Evolutionary conservation across 441 rosid genomes (phyloP).

Genomic region (Erodium texanum): DNA sequence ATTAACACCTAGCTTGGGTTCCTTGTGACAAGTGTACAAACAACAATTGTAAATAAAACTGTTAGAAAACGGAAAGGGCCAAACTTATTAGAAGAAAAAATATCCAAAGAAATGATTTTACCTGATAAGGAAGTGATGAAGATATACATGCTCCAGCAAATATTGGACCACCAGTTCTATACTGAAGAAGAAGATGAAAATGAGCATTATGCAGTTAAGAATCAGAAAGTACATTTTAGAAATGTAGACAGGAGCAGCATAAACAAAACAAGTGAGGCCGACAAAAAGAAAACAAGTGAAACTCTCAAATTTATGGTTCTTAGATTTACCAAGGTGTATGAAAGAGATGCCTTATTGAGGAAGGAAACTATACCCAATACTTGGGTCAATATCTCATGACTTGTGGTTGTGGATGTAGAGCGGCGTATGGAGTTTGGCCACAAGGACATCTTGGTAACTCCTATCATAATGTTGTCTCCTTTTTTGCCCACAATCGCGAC

Average conservation of each 20-base stretch:
- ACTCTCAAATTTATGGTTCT: not conserved
- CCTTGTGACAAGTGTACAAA: not conserved
- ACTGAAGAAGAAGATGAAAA: conserved; percentile 30
- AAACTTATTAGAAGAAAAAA: not conserved
- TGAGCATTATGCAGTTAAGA: conserved; percentile 1
- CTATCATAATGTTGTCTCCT: too few relatives aligned
- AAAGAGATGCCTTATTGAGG: not conserved
- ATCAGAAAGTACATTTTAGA: not conserved
- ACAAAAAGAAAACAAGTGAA: not conserved
- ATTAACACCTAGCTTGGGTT: not conserved
- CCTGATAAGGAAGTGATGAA: conserved; percentile 67
- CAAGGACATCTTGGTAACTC: not conserved
- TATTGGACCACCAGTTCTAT: conserved; percentile 69
- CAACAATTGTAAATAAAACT: too few relatives aligned
- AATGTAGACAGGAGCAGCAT: not conserved
- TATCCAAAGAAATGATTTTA: conserved; percentile 19
- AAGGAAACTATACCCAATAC: not conserved
- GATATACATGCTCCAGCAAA: conserved; percentile 81
- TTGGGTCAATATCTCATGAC: not conserved
- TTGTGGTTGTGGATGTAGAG: not conserved
- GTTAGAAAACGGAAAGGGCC: not conserved
- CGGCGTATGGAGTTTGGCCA: not conserved
- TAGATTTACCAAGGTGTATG: not conserved
- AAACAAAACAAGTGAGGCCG: not conserved
- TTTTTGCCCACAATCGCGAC: too few relatives aligned